Base-by-base conservation (phyloP, 345 rosid genomes). In the Dovyalis caffra region DNA sequence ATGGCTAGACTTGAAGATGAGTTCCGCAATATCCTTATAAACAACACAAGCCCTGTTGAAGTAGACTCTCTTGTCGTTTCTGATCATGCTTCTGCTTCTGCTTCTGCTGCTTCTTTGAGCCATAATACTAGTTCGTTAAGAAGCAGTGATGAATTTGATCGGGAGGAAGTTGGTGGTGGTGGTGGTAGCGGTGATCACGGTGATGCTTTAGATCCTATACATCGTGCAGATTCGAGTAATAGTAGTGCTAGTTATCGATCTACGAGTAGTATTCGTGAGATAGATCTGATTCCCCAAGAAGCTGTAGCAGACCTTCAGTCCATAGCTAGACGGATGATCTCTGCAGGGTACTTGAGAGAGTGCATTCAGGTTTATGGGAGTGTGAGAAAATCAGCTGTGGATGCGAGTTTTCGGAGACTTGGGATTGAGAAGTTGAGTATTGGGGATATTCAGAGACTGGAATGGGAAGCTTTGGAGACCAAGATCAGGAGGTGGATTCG, bases 1-100 rank as follows among this genome's bases (percentile, higher is more conserved):
- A 95, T 95, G 99, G 98, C 98, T 40, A 85, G 99, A 7, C 92
- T 95, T 1, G 98, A 92, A 72, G 99, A 95, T 76, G 99, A 95
- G 94, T 95, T 95, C 65, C 86, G 96, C 34, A 89, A 81, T 80
- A 90, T 95, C 38, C 90, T 95, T 23, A 86, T 92, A 43, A 81
- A 69, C 15, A 86, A 93, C 75, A 81, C 90, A 31, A 74, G 86
- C 25, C 92, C 98, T 4, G 68, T 95, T 34, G 97, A 95, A 64
- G 73, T 86, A 2, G 94, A 89, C 60, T 86, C 89, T 0, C 84
- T 87, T 33, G 57, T 34, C 62, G 6, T 45, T 38, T 20, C 83
- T 25, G 87, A 83, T 71, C 71, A 82, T 33, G 26, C 84, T 65
- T 84, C 79, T 56, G 82, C 89, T 34, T 37, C 69, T 3, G 12